Base-by-base conservation (phyloP, 2,329 filamentous ascomycete genomes). In the Verticillium dahliae region DNA sequence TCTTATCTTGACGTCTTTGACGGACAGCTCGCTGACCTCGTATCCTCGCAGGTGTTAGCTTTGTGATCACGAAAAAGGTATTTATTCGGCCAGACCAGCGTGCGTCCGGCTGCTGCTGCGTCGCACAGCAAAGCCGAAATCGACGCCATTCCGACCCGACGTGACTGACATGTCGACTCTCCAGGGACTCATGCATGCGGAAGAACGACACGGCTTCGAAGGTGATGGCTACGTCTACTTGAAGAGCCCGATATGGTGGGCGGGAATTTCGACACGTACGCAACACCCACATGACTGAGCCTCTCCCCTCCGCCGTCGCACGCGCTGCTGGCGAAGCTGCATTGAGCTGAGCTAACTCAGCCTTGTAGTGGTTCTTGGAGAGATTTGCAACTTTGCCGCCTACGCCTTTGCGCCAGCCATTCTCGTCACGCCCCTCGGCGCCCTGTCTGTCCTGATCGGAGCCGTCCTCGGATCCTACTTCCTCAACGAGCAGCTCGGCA, bases 371-470 rank as follows among this genome's bases (percentile, higher is more conserved):
- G 90, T 92, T 63, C 78, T 96, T 55, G 95, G 95, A 72, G 95
- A 99, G 78, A 81, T 97, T 62, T 96, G 92, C 78, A 99, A 99
- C 76, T 99, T 99, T 74, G 93, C 93, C 58, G 95, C 95, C 65
- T 99, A 99, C 74, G 95, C 95, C 7, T 99, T 98, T 77, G 95
- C 95, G 67, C 95, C 95, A 50, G 96, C 95, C n/a, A 99, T 99
- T 76, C 84, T 99, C 60, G 95, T 99, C 50, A 99, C 95, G 5
- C 95, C 95, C 33, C 81, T 99, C 31, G 95, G 95, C 64, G 95
- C 95, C 61, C 83, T 99, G 65, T 95, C 91, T 72, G 96, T 99
- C 62, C 81, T 99, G 67, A 97, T 99, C 71, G 95, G 92, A 66
- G 93, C 95, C 22, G 92, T 99, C 35, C 78, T 99, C 62, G 94